A percentile compares a stretch with the other conserved stretches of the same genome.
These are phyloP conservation scores for Candida boleticola DNA, from an alignment of 805 yeast genomes.

Conservation along the genomic window DNA sequence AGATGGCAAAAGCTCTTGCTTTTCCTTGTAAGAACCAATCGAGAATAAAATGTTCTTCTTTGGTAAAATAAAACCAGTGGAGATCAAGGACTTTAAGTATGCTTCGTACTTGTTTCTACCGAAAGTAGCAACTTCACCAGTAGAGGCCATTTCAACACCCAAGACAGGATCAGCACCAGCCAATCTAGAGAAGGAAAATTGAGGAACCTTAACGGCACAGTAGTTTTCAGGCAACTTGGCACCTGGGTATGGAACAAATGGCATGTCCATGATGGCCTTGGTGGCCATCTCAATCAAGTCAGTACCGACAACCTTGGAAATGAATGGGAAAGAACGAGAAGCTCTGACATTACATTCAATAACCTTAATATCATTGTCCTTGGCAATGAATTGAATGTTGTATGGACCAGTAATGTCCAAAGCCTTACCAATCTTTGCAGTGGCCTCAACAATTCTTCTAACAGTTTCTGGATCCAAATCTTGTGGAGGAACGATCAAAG, in stretches of 20 bases:
- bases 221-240: conserved; percentile 87
- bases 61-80: conserved; percentile 94
- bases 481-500: conserved; percentile 95
- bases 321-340: conserved; percentile 98
- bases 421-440: conserved; percentile 94
- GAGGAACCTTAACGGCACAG: conserved; percentile 96
- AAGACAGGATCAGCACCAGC: conserved; percentile 98
- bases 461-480: conserved; percentile 91
- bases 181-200: conserved; percentile 93
- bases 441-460: conserved; percentile 85
- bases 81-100: conserved; percentile 86
- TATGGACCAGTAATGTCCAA: conserved; percentile 96
- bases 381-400: conserved; percentile 95
- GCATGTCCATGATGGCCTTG: conserved; percentile 86
- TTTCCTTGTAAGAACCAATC: conserved; percentile 95
- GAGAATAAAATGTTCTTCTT: conserved; percentile 92
- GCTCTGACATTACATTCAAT: conserved; percentile 99
- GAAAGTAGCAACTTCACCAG: conserved; percentile 98
- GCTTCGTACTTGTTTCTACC: conserved; percentile 98
- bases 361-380: conserved; percentile 93
- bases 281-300: conserved; percentile 97
- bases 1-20: conserved; percentile 87
- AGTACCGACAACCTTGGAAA: conserved; percentile 94
- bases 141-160: conserved; percentile 99
- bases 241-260: conserved; percentile 86